Evolutionary conservation across 2,329 filamentous ascomycete species (phyloP).

Genomic region (Metarhizium humberi): DNA sequence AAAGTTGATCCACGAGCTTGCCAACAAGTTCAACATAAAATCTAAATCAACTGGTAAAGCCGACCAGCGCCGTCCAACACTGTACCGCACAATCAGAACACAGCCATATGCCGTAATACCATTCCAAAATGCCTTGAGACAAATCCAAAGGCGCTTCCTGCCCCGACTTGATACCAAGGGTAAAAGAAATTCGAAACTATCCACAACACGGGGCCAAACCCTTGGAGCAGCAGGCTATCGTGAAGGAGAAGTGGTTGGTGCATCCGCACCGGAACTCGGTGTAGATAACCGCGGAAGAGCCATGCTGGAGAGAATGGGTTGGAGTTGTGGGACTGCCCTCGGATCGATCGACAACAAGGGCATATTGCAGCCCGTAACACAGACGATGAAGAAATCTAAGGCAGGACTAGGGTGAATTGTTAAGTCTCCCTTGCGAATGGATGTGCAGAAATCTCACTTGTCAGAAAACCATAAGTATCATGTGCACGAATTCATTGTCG

Average conservation of each 20-base stretch:
- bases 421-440: not conserved
- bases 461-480: constrained; percentile 23
- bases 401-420: constrained; percentile 61
- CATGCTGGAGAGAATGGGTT: constrained; percentile 97
- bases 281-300: constrained; percentile 72
- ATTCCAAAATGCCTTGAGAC: constrained; percentile 38
- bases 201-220: constrained; percentile 12
- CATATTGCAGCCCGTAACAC: constrained; percentile 74
- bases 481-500: constrained; percentile 55
- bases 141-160: constrained; percentile 45
- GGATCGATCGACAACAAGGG: constrained; percentile 79
- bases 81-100: constrained; percentile 67
- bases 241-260: constrained; percentile 85
- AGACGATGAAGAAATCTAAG: constrained; percentile 79
- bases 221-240: constrained; percentile 41
- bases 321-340: constrained; percentile 77
- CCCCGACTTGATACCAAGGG: constrained; percentile 36
- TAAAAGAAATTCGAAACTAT: constrained; percentile 23
- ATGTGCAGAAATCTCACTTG: not conserved
- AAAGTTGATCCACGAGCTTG: constrained; percentile 72
- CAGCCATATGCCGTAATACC: constrained; percentile 46
- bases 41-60: constrained; percentile 76
- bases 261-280: constrained; percentile 73
- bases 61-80: constrained; percentile 61
- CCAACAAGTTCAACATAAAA: constrained; percentile 64